Conservation (phyloP, 1,284 basidiomycete genomes). For the Leccinum proliferum region DNA sequence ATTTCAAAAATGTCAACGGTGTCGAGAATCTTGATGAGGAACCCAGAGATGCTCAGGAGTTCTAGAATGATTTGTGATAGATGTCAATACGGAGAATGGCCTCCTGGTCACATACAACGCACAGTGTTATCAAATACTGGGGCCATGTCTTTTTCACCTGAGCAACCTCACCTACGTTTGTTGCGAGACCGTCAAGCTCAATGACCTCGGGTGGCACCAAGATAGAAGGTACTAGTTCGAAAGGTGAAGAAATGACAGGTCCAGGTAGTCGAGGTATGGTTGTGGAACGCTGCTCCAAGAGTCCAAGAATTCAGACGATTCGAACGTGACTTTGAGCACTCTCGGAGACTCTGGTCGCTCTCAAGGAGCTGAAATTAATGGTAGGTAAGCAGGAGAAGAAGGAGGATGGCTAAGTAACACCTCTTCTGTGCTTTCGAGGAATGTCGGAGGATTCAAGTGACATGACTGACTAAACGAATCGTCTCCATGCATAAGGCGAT, state of each 20-base stretch:
- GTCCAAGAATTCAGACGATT: slow-evolving; percentile 52
- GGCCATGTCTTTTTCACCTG: slow-evolving; percentile 76
- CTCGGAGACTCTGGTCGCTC: slow-evolving; percentile 38
- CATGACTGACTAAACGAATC: too few relatives aligned
- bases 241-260: slow-evolving; percentile 44
- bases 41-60: slow-evolving; percentile 66
- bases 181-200: slow-evolving; percentile 65
- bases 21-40: slow-evolving; percentile 79
- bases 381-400: background rate
- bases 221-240: slow-evolving; percentile 64
- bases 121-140: slow-evolving; percentile 81
- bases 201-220: slow-evolving; percentile 86
- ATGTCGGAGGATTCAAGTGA: too few relatives aligned
- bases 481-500: too few relatives aligned
- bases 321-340: slow-evolving; percentile 44
- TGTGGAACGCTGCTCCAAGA: slow-evolving; percentile 55
- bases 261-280: slow-evolving; percentile 53
- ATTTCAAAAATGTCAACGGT: slow-evolving; percentile 91
- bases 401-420: too few relatives aligned
- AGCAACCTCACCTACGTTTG: slow-evolving; percentile 35
- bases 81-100: slow-evolving; percentile 4
- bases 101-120: slow-evolving; percentile 20
- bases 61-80: slow-evolving; percentile 66
- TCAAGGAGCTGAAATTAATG: slow-evolving; percentile 50
- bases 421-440: too few relatives aligned